A percentile compares a stretch with the other conserved stretches of the same genome.
Evolutionary conservation across 805 yeast species (phyloP).

Genomic region (Priceomyces medius): DNA sequence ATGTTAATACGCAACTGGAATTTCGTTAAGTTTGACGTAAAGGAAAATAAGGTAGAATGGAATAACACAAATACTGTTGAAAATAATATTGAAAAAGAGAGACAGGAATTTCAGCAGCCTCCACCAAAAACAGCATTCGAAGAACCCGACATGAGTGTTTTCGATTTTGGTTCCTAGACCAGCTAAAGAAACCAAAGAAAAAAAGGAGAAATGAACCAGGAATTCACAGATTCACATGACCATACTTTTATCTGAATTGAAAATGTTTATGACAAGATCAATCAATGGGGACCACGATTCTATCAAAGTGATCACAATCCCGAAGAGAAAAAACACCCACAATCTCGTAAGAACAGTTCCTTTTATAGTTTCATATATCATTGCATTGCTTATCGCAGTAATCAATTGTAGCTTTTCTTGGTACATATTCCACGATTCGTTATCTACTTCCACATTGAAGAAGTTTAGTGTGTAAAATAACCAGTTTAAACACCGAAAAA

Average conservation of each 20-base stretch:
- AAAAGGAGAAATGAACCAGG: too few species aligned
- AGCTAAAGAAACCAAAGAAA: not conserved
- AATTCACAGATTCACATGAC: not conserved
- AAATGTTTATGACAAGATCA: constrained; percentile 5
- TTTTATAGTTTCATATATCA: constrained; percentile 14
- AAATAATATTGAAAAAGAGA: not conserved
- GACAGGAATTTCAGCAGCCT: constrained; percentile 8
- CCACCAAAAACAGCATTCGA: constrained; percentile 58
- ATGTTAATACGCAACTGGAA: constrained; percentile 67
- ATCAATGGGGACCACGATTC: constrained; percentile 14
- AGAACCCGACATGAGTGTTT: constrained; percentile 78
- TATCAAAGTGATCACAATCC: constrained; percentile 11
- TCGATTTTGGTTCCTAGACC: constrained; percentile 44
- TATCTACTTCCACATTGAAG: not conserved
- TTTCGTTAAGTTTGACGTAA: constrained; percentile 36
- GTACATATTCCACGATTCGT: constrained; percentile 9
- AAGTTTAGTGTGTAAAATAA: not conserved
- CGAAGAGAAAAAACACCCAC: constrained; percentile 18
- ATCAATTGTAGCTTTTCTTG: constrained; percentile 14
- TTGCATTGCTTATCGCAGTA: constrained; percentile 17
- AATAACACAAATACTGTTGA: not conserved
- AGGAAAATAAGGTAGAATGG: constrained; percentile 9
- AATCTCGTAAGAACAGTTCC: constrained; percentile 16
- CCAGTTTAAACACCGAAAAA: not conserved
- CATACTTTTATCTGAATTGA: constrained; percentile 1